Percentiles rank a stretch among this genome's conserved stretches.
Evolutionary conservation across 2,329 filamentous ascomycete species (phyloP).

Genomic region (Apiospora saccharicola): DNA sequence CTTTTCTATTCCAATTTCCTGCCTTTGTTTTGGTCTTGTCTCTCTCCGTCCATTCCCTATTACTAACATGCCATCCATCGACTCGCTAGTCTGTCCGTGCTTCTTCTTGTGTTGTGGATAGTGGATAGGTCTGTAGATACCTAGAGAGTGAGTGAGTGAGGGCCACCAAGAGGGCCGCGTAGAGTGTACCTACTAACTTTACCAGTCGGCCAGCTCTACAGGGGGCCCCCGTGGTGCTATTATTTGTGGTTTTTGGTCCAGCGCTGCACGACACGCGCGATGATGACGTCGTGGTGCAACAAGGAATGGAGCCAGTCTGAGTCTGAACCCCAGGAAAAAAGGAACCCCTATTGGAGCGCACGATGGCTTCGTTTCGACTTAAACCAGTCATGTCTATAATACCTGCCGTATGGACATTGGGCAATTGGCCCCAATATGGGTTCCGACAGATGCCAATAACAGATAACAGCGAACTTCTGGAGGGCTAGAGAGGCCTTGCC

Average conservation of each 20-base stretch:
- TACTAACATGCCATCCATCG: background rate
- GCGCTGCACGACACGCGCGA: constrained; percentile 14
- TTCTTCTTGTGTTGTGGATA: background rate
- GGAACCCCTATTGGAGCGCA: constrained; percentile 8
- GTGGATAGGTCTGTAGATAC: background rate
- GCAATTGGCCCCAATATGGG: background rate
- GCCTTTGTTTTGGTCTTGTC: background rate
- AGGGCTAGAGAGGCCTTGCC: background rate
- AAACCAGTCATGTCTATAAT: background rate
- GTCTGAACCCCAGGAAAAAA: background rate
- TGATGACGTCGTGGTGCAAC: constrained; percentile 17
- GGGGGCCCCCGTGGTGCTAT: background rate
- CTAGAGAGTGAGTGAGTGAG: background rate
- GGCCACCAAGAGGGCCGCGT: constrained; percentile 1
- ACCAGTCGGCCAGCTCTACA: background rate
- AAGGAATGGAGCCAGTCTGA: constrained; percentile 11
- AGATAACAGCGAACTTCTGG: background rate
- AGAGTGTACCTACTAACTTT: constrained; percentile 5
- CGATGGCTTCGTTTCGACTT: constrained; percentile 7
- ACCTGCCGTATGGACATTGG: constrained; percentile 12
- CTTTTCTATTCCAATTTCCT: background rate
- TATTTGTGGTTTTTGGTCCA: background rate
- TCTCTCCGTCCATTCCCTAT: background rate
- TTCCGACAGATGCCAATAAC: background rate
- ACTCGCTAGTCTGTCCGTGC: background rate